Base-by-base conservation (phyloP, 306 rosid genomes). In the Dryas drummondii region DNA sequence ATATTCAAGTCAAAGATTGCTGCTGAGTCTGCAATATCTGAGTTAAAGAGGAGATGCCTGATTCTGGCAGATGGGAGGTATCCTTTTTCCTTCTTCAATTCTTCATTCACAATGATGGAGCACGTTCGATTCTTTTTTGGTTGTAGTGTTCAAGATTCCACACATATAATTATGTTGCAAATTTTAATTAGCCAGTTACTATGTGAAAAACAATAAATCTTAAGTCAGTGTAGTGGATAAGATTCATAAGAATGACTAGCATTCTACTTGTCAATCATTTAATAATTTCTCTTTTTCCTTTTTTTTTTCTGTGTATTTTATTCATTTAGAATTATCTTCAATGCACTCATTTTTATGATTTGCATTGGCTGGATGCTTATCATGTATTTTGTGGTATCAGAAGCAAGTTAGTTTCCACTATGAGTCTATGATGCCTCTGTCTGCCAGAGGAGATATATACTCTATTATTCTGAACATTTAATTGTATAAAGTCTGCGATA, bases 11-110 rank as follows among this genome's bases (percentile, higher is more conserved):
- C 86, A 59, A 78, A 74, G 70, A 54, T 40, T 50, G 89, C 81
- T 61, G 94, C 94, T 47, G 81, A 76, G 19, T 19, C 49, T 64
- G 89, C 90, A 44, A 26, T 87, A 67, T 59, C 11, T 5, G 57
- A 76, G 78, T 79, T 87, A 75, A 73, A 37, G 9, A 74, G 44
- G 60, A 80, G 79, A 84, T 85, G 89, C 84, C 92, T 91, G 74
- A 53, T 79, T 68, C 84, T 84, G 44, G 84, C 60, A 27, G 86
- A 82, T 63, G 89, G 89, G 68, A 91, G 97, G 97, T 88, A 73
- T 40, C 37, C 37, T 57, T 76, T 51, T 11, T 44, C 55, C 50
- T 61, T 15, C 12, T n/a, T 10, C 61, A 37, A 37, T 70, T 14
- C 46, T 48, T 54, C 17, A 4, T 44, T 19, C 12, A 9, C 60